Evolutionary conservation across 2,329 filamentous ascomycete species (phyloP), one percentile per base, ranked within the genome.

Genomic region (Fusarium nanum): DNA sequence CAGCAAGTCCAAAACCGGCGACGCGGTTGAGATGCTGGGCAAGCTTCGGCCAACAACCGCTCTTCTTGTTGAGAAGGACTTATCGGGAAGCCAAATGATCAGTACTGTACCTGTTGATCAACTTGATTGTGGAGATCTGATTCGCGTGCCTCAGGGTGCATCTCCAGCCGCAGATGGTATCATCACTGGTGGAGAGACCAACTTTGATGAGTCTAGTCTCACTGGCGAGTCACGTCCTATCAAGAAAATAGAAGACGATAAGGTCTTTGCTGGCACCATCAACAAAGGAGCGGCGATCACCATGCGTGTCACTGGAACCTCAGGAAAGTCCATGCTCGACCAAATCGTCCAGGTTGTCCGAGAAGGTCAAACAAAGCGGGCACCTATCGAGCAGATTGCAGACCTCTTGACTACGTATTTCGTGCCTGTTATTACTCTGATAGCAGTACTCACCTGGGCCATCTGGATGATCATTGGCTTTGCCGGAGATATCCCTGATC

Each of bases 141-240:
- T 98, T 45, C 88, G 89, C 54, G 87, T 98, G 4, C 87, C 89
- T 3, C 89, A 94, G 63, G 95, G 95, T 4, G 87, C 88, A 3
- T 97, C 94, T 1, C 95, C 95, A 0, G 92, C 95, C 1, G 93
- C 91, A 7, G 95, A 98, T 76, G 94, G 94, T 10, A 79, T 85
- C 64, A 72, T 97, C 68, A 81, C 89, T 66, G 78, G 86, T 65
- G 90, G 88, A 6, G 85, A 88, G 52, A 89, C 88, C 46, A 86
- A 83, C 52, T 97, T 98, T 75, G 93, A 98, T 76, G 95, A 98
- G 78, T 94, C 93, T 13, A 97, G 93, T 66, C 84, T 98, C 64
- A 98, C 95, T 3, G 92, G 92, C 55, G 92, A 94, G 79, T 92
- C 92, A 16, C 85, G 86, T 9, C 86, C 86, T 1, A 87, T 94